phyloP scores from a whole-genome alignment of 768 basidiomycete species.

The Xanthoconium stramineum region DNA sequence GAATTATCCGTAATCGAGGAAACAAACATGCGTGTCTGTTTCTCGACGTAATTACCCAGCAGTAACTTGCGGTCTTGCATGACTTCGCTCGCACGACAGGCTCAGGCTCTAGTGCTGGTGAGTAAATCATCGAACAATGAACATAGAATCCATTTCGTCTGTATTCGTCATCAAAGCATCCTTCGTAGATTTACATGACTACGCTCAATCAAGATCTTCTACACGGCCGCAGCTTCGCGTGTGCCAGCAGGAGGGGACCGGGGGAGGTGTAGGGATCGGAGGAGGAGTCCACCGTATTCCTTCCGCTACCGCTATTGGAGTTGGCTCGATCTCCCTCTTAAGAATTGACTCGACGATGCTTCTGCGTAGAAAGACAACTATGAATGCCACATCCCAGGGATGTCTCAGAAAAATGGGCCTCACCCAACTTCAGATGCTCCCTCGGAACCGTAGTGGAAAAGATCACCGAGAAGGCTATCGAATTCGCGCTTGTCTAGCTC shows the following conservation, averaged over 20 bases:
- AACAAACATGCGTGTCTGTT: no score
- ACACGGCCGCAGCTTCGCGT: not conserved
- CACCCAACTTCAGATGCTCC: not conserved
- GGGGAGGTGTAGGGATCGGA: not conserved
- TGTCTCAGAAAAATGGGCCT: not conserved
- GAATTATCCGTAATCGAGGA: no score
- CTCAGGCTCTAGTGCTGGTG: no score
- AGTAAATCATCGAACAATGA: no score
- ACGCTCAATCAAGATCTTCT: no score
- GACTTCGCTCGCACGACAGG: no score
- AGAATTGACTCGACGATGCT: not conserved
- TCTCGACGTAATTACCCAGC: no score
- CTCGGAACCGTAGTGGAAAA: no score
- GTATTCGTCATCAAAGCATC: no score
- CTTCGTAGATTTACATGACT: no score
- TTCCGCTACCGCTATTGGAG: not conserved
- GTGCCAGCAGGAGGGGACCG: not conserved
- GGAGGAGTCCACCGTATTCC: not conserved
- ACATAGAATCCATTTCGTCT: not conserved
- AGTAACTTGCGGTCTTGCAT: no score
- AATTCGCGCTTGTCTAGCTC: not conserved
- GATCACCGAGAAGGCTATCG: no score
- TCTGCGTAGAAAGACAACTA: not conserved
- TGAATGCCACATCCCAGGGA: not conserved
- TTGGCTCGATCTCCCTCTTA: not conserved